Base-by-base conservation (phyloP, 306 rosid species). In the Potentilla sterilis region DNA sequence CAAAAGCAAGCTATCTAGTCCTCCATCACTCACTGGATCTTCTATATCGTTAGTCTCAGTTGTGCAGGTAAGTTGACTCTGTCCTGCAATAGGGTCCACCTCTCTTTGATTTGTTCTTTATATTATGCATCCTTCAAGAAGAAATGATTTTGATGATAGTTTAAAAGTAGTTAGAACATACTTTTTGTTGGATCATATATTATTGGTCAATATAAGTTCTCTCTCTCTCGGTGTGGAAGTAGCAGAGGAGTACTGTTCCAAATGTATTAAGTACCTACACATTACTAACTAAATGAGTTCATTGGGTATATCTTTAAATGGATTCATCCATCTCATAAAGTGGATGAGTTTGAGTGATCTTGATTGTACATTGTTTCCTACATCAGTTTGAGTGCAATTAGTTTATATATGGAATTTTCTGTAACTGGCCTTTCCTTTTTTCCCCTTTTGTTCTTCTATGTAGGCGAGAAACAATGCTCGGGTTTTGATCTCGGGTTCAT, bases 381-480 rank as follows among this genome's bases (percentile, higher is more conserved):
- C 67, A 62, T 62, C 43, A 35, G 43, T 13, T 7, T 40, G 55
- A 28, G 32, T 42, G 57, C 43, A 15, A 15, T 62, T 73, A 73
- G 19, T 73, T n/a, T 42, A 42, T 47, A 24, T 41, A 16, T 41
- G 57, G 10, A 41, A n/a, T 13, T 12, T 44, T 21, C 6, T 55
- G 43, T 55, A 52, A 68, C 49, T 2, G 13, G 37, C 38, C 16
- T 4, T n/a, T 59, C 9, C 10, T 15, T 51, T 32, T 54, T 8
- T 5, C 2, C 6, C 8, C 19, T 37, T 10, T 14, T 37, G 6
- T 58, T 19, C 72, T 75, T 37, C 54, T 46, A 79, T 58, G 68
- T 81, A 95, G 99, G 99, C 99, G n/a, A 92, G 97, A 85, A 95
- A 95, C 84, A 89, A 89, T 89, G 99, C 99, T 42, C 90, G 99